These are phyloP conservation scores for Plenodomus lindquistii DNA, from an alignment of 2,329 filamentous ascomycete species.

Conservation along the genomic window DNA sequence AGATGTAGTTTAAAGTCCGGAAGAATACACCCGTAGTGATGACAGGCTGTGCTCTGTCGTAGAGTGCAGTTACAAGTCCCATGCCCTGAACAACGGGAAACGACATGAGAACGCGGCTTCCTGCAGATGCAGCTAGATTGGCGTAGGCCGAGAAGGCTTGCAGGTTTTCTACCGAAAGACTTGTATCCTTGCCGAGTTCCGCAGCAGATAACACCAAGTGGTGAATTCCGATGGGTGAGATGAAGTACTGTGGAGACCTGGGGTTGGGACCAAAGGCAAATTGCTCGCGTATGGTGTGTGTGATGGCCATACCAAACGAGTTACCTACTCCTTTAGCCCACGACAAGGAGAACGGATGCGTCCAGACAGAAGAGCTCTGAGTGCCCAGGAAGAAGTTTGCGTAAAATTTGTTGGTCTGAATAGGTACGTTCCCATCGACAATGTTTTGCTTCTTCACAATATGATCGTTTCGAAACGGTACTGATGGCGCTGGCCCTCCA, in stretches of 20 bases:
- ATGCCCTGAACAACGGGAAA: constrained; percentile 89
- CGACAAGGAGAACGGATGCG: constrained; percentile 62
- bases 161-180: constrained; percentile 57
- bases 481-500: constrained; percentile 44
- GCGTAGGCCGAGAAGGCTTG: constrained; percentile 66
- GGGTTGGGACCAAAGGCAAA: constrained; percentile 53
- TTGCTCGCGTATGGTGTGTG: constrained; percentile 72
- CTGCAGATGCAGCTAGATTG: constrained; percentile 62
- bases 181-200: constrained; percentile 68
- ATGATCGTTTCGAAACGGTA: constrained; percentile 46
- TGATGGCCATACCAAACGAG: constrained; percentile 78
- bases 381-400: constrained; percentile 77
- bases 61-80: constrained; percentile 81
- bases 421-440: constrained; percentile 48
- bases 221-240: constrained; percentile 82
- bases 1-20: constrained; percentile 58
- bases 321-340: constrained; percentile 57
- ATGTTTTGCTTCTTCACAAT: constrained; percentile 46
- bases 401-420: constrained; percentile 74
- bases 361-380: constrained; percentile 71
- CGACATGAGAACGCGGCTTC: constrained; percentile 63
- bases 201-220: constrained; percentile 78
- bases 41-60: constrained; percentile 69
- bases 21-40: constrained; percentile 79
- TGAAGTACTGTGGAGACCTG: constrained; percentile 66